These are phyloP conservation scores for Fusarium dlaminii DNA, from an alignment of 2,329 filamentous ascomycete genomes.

Conservation along the genomic window DNA sequence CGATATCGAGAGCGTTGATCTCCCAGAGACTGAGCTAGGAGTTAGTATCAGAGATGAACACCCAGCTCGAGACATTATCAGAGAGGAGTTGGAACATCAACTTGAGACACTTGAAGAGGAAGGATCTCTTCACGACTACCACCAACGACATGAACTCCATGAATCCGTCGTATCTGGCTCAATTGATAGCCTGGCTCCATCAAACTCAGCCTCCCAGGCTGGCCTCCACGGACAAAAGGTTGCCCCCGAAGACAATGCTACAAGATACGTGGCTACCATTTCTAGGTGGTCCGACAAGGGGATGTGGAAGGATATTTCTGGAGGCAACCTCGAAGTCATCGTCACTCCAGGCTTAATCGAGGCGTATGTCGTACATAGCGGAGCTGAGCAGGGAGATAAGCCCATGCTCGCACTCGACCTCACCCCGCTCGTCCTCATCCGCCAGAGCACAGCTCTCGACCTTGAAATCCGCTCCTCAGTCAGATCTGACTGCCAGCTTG, in stretches of 20 bases:
- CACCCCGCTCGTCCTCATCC: constrained; percentile 88
- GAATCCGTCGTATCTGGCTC: constrained; percentile 59
- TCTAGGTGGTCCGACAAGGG: constrained; percentile 72
- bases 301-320: constrained; percentile 66
- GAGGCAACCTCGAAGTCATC: constrained; percentile 62
- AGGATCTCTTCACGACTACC: constrained; percentile 9
- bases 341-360: constrained; percentile 69
- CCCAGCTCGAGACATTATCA: constrained; percentile 56
- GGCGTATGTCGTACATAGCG: constrained; percentile 57
- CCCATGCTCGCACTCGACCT: constrained; percentile 80
- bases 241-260: constrained; percentile 53
- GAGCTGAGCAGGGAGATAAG: constrained; percentile 49
- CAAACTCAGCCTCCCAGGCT: constrained; percentile 83
- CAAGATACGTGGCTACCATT: constrained; percentile 63
- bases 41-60: constrained; percentile 63
- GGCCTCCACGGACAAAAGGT: constrained; percentile 60
- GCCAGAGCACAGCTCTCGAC: constrained; percentile 90
- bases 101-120: constrained; percentile 40
- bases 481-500: constrained; percentile 75
- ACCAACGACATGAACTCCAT: constrained; percentile 38
- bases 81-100: constrained; percentile 47
- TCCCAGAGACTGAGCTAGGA: constrained; percentile 67
- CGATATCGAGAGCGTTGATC: constrained; percentile 68
- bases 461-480: constrained; percentile 93
- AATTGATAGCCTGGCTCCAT: constrained; percentile 75